Base-by-base conservation (phyloP, 352 stramenopile genomes). In the Thalassiosira pacifica region DNA sequence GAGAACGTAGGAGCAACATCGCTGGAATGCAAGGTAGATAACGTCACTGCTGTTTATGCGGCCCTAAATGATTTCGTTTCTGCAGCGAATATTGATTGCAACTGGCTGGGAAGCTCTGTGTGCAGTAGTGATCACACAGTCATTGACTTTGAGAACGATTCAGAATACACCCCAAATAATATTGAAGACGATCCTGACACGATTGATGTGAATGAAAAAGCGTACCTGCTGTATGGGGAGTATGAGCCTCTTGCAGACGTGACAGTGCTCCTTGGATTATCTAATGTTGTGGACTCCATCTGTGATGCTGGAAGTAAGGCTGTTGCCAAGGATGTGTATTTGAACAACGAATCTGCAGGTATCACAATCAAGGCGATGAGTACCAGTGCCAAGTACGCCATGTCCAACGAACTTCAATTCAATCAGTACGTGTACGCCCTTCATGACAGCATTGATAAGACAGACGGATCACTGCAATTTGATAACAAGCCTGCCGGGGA, bases 391-490 rank as follows among this genome's bases (percentile, higher is more conserved):
- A 83, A 86, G 42, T 71, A 81, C 34, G 59, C 72, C 26, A 94
- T 96, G 91, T 22, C 59, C 10, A 66, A 94, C 24, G 90, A 96
- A 77, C 71, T 88, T 31, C 85, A 94, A 53, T 95, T 93, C 73
- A 92, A 92, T 84, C 83, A 94, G 72, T 96, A 88, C 78, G 79
- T 88, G 27, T 93, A 90, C 63, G 91, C 92, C 16, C 77, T 96
- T 0, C 87, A 92, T n/a, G 87, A 94, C 52, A 86, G 91, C 24
- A 64, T 83, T 18, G 85, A 91, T 48, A 82, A 84, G 64, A 87
- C 64, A 55, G 82, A 89, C 29, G 79, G 79, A 29, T 80, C 75
- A 16, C 42, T 86, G 31, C 27, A 87, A 26, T 92, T 95, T 68
- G 86, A 92, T 68, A 55, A 61, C 6, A 71, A 81, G 29, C 77